These are phyloP conservation scores for Metarhizium guizhouense DNA, from an alignment of 2,329 filamentous ascomycete genomes.

Conservation along the genomic window DNA sequence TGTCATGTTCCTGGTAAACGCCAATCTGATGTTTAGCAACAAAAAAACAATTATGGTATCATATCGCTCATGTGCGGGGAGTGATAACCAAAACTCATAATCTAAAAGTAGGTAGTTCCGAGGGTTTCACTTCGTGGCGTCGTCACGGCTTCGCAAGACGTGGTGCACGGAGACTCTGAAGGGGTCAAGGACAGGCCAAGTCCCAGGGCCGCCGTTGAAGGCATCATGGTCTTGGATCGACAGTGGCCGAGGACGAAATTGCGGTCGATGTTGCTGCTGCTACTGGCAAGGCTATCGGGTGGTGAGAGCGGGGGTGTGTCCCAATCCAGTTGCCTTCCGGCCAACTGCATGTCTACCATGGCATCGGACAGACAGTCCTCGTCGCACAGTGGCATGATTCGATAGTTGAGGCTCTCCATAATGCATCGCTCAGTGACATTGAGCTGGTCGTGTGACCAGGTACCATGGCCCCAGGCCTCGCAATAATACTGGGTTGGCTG, in stretches of 20 bases:
- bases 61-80: not conserved
- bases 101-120: constrained; percentile 12
- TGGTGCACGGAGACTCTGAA: constrained; percentile 14
- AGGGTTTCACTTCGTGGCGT: constrained; percentile 11
- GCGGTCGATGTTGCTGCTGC: constrained; percentile 14
- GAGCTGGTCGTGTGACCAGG: constrained; percentile 54
- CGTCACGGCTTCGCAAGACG: constrained; percentile 10
- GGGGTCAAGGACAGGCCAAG: constrained; percentile 18
- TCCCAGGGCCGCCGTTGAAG: constrained; percentile 10
- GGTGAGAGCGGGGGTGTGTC: constrained; percentile 18
- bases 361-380: constrained; percentile 48
- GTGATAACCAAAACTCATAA: not conserved
- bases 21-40: constrained; percentile 6
- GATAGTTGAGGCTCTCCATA: constrained; percentile 55
- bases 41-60: not conserved
- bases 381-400: constrained; percentile 52
- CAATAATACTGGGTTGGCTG: constrained; percentile 45
- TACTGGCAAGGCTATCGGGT: constrained; percentile 16
- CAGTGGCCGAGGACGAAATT: constrained; percentile 21
- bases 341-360: constrained; percentile 55
- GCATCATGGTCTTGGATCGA: constrained; percentile 26
- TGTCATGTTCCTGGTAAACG: not conserved
- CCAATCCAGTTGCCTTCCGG: constrained; percentile 27
- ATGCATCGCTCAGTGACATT: constrained; percentile 56
- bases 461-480: constrained; percentile 40